Evolutionary conservation across 2,329 filamentous ascomycete genomes (phyloP), one percentile per base, ranked within the genome.

Genomic region (Eurotiales sp.): DNA sequence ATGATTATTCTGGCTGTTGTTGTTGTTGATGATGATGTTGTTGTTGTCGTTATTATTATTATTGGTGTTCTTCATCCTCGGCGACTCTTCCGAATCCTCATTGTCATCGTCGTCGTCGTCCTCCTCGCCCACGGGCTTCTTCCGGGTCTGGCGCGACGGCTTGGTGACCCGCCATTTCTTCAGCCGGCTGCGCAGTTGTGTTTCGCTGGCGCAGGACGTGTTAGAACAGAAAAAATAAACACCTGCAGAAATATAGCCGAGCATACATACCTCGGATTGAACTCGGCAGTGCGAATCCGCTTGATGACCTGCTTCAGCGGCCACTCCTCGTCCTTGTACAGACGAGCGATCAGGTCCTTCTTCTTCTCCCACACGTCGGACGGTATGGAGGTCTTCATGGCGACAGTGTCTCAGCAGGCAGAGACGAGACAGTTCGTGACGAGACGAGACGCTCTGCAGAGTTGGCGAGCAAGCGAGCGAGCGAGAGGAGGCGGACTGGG

Each of bases 111-210:
- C 51, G 15, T 40, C 43, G 11, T 58, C 41, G 19, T 22, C 52
- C 17, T 50, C 46, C 10, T 44, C 41, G 42, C 62, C 58, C 7
- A 59, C 59, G n/a, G 64, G 59, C 46, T 71, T 72, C 61, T 71
- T 72, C 46, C 70, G 65, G 46, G 64, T 68, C 53, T 72, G 70
- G 14, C 70, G 70, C 21, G 69, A 72, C n/a, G 70, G 69, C 53
- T 73, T 73, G 51, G 69, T 73, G 34, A 73, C 70, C 17, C 71
- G 62, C 71, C 71, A 73, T 62, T 72, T 73, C 66, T 73, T 73
- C 42, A 73, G 54, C 49, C 69, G 64, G 53, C 71, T 73, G 50
- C 71, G 69, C 51, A 72, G 55, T 58, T 73, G 71, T n/a, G 70
- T 73, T 58, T 73, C 71, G 60, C 71, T 73, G 51, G 32, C 8